Evolutionary conservation across 2,329 filamentous ascomycete species (phyloP).

Genomic region (Microsporum audouinii): DNA sequence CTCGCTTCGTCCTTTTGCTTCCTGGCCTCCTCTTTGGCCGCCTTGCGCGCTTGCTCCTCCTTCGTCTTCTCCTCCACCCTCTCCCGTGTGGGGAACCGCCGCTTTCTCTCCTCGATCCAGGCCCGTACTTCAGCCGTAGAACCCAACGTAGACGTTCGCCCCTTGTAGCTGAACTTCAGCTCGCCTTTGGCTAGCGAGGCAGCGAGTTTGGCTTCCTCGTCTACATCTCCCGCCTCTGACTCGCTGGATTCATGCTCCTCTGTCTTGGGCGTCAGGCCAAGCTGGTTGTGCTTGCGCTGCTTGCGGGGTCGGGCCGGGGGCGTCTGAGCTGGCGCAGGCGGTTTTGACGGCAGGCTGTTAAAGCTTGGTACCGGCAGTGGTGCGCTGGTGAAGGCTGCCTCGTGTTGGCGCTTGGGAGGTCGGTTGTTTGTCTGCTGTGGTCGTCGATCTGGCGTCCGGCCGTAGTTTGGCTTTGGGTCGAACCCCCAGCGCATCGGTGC

Average conservation of each 20-base stretch:
- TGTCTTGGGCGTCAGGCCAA: slow-evolving; percentile 37
- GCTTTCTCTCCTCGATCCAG: slow-evolving; percentile 71
- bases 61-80: slow-evolving; percentile 41
- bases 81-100: slow-evolving; percentile 66
- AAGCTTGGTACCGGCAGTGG: slow-evolving; percentile 36
- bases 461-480: background rate
- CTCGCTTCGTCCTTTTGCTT: slow-evolving; percentile 25
- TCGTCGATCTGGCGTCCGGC: slow-evolving; percentile 4
- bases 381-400: slow-evolving; percentile 21
- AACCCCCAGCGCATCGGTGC: background rate
- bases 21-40: slow-evolving; percentile 51
- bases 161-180: slow-evolving; percentile 45
- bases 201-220: slow-evolving; percentile 36
- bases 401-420: background rate
- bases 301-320: slow-evolving; percentile 30
- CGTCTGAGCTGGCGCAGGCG: slow-evolving; percentile 26
- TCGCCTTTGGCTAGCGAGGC: slow-evolving; percentile 15
- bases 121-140: slow-evolving; percentile 57
- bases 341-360: slow-evolving; percentile 33
- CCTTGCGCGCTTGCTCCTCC: slow-evolving; percentile 46
- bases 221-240: slow-evolving; percentile 33
- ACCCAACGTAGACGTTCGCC: slow-evolving; percentile 43
- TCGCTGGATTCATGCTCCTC: slow-evolving; percentile 38
- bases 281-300: slow-evolving; percentile 34
- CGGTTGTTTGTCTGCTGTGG: background rate